Evolutionary conservation across 2,329 filamentous ascomycete genomes (phyloP), one percentile per base, ranked within the genome.

Genomic region (Teratosphaeria nubilosa): DNA sequence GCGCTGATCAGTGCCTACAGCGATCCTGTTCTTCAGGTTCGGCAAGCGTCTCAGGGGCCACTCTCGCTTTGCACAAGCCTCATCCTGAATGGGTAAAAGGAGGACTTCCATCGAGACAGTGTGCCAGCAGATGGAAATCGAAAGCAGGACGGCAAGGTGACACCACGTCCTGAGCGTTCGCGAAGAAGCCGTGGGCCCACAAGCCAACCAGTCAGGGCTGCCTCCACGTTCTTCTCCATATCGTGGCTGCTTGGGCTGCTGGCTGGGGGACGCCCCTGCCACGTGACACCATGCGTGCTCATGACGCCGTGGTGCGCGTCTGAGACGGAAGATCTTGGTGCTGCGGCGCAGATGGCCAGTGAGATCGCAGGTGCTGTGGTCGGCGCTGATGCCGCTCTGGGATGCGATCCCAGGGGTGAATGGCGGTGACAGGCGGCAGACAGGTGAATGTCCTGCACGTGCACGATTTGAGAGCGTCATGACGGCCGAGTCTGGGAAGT

Each of bases 11-110:
- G 11, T 52, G 54, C 31, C n/a, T 27, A 56, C 25, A 70, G 66
- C 74, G 73, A 75, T 76, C 62, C 64, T 79, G 55, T 79, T 80
- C 70, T 79, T 76, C 72, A 75, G 69, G 66, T 77, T 73, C 65
- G 78, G 78, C 65, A 76, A 77, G 70, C 67, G 70, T 62, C 72
- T 80, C 69, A 75, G 78, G 72, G 73, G 72, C 58, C 72, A 67
- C 53, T 78, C 75, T 66, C 73, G 75, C 54, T 80, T 77, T 68
- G 78, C 77, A 62, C 73, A 75, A 55, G 61, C 60, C 30, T 63
- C 51, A 54, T 66, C 64, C 60, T 60, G 22, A 53, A 57, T 32
- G 56, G 59, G 63, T 55, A 59, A 66, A 66, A 62, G 63, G 72
- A 63, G 60, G 58, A 62, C 58, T 55, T 37, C 52, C 48, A 56